Conservation (phyloP, 2,329 filamentous ascomycete species). For the Sclerotinia borealis region DNA sequence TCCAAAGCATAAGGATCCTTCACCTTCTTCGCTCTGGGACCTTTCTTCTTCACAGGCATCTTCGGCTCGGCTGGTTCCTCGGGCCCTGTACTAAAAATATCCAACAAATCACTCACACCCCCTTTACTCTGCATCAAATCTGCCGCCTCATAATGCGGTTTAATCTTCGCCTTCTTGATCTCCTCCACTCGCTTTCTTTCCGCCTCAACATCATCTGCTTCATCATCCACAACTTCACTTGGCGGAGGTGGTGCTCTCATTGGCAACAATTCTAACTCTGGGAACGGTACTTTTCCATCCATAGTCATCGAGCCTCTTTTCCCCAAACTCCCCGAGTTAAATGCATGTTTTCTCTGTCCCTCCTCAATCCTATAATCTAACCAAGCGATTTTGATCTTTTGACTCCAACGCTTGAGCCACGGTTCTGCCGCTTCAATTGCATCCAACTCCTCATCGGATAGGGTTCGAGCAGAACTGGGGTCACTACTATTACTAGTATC, state of each 20-base stretch:
- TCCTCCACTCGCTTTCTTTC: conserved; percentile 17
- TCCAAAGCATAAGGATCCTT: conserved; percentile 6
- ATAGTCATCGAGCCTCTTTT: conserved; percentile 24
- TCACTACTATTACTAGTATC: background rate
- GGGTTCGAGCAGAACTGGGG: background rate
- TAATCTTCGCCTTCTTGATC: background rate
- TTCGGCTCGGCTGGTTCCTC: conserved; percentile 6
- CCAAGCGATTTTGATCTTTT: conserved; percentile 1
- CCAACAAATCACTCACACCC: conserved; percentile 8
- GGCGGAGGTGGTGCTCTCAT: conserved; percentile 14
- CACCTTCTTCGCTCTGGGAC: background rate
- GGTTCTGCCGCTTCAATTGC: conserved; percentile 3
- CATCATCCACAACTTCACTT: conserved; percentile 11
- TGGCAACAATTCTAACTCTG: conserved; percentile 28
- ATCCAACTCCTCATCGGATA: conserved; percentile 4
- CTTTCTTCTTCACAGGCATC: conserved; percentile 9
- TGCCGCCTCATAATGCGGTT: background rate
- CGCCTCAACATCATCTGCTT: conserved; percentile 11
- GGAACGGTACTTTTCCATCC: conserved; percentile 24
- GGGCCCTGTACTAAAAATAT: conserved; percentile 11
- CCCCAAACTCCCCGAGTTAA: conserved; percentile 15
- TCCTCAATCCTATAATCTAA: conserved; percentile 3
- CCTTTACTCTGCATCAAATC: conserved; percentile 1
- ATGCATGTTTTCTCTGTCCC: background rate
- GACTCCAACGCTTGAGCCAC: conserved; percentile 3